Conservation (phyloP, 2,329 filamentous ascomycete species). For the Ophioceras dolichostomum region DNA sequence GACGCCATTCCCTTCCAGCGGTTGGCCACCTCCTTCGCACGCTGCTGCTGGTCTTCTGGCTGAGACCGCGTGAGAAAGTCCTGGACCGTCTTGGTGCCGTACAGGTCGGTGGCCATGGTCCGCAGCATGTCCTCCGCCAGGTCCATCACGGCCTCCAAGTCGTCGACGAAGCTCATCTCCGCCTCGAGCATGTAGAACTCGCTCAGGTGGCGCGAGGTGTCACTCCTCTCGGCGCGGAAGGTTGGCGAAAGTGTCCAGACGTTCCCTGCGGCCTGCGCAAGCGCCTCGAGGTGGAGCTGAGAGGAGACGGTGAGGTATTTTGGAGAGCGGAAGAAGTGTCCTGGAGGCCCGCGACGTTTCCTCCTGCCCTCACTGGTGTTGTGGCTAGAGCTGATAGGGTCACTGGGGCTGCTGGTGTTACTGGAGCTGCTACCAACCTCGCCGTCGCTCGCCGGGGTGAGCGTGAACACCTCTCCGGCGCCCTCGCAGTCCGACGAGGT, state of each 20-base stretch:
- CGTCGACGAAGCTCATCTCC: slow-evolving; percentile 68
- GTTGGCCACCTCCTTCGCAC: slow-evolving; percentile 36
- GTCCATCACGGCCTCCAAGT: slow-evolving; percentile 60
- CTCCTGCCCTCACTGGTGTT: slow-evolving; percentile 8
- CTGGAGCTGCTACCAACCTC: slow-evolving; percentile 2
- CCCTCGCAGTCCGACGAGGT: slow-evolving; percentile 97
- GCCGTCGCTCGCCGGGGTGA: slow-evolving; percentile 31
- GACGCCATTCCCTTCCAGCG: slow-evolving; percentile 56
- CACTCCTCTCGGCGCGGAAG: slow-evolving; percentile 86
- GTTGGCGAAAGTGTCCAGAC: slow-evolving; percentile 93
- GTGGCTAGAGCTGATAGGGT: not conserved
- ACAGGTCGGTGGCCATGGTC: slow-evolving; percentile 27
- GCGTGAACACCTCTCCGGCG: slow-evolving; percentile 81
- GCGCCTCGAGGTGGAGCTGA: slow-evolving; percentile 86
- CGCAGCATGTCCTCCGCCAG: slow-evolving; percentile 71
- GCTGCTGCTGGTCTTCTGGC: slow-evolving; percentile 22
- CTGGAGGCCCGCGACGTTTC: slow-evolving; percentile 12
- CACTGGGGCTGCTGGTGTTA: not conserved
- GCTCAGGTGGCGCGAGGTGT: slow-evolving; percentile 85
- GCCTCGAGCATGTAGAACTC: slow-evolving; percentile 99
- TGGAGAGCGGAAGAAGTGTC: slow-evolving; percentile 67
- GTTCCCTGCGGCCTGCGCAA: slow-evolving; percentile 75
- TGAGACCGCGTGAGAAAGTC: too few relatives aligned
- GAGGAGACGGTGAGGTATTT: slow-evolving; percentile 95
- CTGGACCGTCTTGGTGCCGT: slow-evolving; percentile 25